Percentiles rank a stretch among this genome's conserved stretches.
These are phyloP conservation scores for Trichoderma citrinoviride DNA, from an alignment of 2,329 filamentous ascomycete genomes.

Conservation along the genomic window DNA sequence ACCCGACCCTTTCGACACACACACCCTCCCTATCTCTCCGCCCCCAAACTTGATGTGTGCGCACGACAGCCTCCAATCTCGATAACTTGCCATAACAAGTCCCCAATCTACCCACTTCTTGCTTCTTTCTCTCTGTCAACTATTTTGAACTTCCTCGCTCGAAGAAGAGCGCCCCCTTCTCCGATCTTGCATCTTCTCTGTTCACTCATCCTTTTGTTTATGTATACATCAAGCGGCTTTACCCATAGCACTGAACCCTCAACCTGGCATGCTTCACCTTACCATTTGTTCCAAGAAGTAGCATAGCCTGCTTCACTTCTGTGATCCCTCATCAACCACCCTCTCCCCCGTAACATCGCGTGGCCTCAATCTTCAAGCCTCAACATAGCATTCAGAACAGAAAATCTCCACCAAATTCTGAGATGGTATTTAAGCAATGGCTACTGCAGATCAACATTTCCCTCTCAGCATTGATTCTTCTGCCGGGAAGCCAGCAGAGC, in stretches of 20 bases:
- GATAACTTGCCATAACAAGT: not conserved
- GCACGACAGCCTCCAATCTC: not conserved
- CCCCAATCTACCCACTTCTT: not conserved
- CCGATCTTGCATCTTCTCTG: not conserved
- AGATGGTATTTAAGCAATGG: conserved; percentile 12
- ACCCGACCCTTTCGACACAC: not conserved
- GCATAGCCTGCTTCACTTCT: not conserved
- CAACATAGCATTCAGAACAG: not conserved
- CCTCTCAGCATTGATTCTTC: conserved; percentile 12
- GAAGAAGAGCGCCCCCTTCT: not conserved
- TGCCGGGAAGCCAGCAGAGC: conserved; percentile 12
- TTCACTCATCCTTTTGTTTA: not conserved
- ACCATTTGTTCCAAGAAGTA: not conserved
- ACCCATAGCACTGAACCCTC: not conserved
- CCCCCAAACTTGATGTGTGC: not conserved
- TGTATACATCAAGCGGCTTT: not conserved
- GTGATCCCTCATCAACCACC: not conserved
- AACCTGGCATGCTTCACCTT: not conserved
- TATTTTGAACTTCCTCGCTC: not conserved
- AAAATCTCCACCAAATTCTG: not conserved
- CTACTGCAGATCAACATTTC: conserved; percentile 17
- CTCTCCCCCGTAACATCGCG: not conserved
- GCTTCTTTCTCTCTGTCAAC: not conserved
- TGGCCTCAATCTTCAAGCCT: not conserved
- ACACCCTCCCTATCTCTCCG: not conserved